A percentile compares a stretch with the other conserved stretches of the same genome.
Conservation (phyloP, 83 land plant species). For the Thuja plicata region DNA sequence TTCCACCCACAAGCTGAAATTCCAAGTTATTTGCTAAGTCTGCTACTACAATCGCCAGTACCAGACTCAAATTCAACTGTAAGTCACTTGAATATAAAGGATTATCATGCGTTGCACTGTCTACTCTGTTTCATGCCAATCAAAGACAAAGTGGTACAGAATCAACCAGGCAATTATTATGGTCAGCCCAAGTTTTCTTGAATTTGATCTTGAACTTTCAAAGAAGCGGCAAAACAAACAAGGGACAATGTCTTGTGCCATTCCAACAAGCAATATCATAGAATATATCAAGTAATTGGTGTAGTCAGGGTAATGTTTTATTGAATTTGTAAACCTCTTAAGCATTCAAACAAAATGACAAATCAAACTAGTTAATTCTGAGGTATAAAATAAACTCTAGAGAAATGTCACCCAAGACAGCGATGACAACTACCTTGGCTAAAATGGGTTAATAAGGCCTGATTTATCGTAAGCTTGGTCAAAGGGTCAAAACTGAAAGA, state of each 20-base stretch:
- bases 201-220: too few relatives aligned
- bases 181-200: not conserved
- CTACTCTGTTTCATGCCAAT: not conserved
- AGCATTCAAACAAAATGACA: not conserved
- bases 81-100: not conserved
- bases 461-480: not conserved
- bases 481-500: not conserved
- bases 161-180: not conserved
- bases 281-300: too few relatives aligned
- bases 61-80: not conserved
- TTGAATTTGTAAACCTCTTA: not conserved
- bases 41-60: not conserved
- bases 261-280: too few relatives aligned
- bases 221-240: too few relatives aligned
- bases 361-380: not conserved
- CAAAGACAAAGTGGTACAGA: not conserved
- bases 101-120: not conserved
- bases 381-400: not conserved
- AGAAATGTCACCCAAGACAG: not conserved
- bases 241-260: too few relatives aligned
- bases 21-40: not conserved
- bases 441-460: not conserved
- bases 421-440: not conserved
- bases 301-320: not conserved
- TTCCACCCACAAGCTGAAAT: not conserved